phyloP scores from a whole-genome alignment of 2,329 filamentous ascomycete species.

The Monilinia fructicola region DNA sequence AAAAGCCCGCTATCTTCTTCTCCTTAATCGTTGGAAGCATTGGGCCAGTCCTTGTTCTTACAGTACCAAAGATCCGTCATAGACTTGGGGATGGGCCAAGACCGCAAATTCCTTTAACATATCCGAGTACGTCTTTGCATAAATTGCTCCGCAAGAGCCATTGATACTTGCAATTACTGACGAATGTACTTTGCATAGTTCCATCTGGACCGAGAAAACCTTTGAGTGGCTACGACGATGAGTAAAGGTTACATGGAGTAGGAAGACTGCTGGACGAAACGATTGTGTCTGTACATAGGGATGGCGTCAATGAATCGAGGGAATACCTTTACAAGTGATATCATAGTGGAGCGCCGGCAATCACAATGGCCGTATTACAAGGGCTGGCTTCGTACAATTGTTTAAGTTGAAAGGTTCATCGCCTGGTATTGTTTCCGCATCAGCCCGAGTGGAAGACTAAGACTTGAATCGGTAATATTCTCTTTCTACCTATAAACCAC shows the following conservation, averaged over 20 bases:
- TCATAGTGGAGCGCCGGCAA: not conserved
- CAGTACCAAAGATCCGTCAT: slow-evolving; percentile 71
- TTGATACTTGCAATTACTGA: slow-evolving; percentile 29
- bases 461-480: not conserved
- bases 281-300: slow-evolving; percentile 19
- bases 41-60: slow-evolving; percentile 69
- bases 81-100: slow-evolving; percentile 72
- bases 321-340: slow-evolving; percentile 18
- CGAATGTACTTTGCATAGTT: slow-evolving; percentile 44
- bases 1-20: slow-evolving; percentile 91
- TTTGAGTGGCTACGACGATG: slow-evolving; percentile 60
- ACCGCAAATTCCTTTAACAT: slow-evolving; percentile 77
- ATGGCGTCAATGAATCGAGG: slow-evolving; percentile 21
- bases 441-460: slow-evolving; percentile 5
- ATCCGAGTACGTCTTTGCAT: slow-evolving; percentile 72
- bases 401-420: not conserved
- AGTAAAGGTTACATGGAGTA: slow-evolving; percentile 23
- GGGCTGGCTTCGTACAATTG: not conserved
- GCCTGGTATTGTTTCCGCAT: not conserved
- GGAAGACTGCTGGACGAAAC: slow-evolving; percentile 3
- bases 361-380: not conserved
- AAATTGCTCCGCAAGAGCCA: not conserved
- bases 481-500: not conserved
- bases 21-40: slow-evolving; percentile 70
- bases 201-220: slow-evolving; percentile 59